phyloP scores from a whole-genome alignment of 352 stramenopile genomes.

The Globisporangium emineosum region DNA sequence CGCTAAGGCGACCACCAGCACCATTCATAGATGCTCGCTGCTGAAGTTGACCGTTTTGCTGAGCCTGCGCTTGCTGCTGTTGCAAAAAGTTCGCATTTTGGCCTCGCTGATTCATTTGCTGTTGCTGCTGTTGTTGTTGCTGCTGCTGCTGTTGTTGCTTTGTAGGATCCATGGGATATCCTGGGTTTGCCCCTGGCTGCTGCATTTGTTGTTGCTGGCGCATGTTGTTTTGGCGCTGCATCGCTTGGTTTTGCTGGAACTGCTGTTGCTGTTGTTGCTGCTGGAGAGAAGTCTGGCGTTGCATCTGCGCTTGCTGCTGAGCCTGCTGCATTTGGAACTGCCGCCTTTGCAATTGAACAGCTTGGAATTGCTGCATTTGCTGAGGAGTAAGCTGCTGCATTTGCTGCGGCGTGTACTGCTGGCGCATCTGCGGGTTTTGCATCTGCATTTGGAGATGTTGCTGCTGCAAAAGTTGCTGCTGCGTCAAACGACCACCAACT shows the following conservation, averaged over 20 bases:
- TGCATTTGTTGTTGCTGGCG: constrained; percentile 57
- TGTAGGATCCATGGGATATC: constrained; percentile 16
- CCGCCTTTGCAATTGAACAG: constrained; percentile 34
- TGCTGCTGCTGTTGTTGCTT: constrained; percentile 26
- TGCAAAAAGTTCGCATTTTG: constrained; percentile 24
- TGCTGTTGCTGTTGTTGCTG: constrained; percentile 60
- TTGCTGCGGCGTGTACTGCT: constrained; percentile 79
- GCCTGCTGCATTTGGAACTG: constrained; percentile 50
- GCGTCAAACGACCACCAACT: constrained; percentile 65
- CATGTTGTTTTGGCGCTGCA: constrained; percentile 53
- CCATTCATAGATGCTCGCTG: constrained; percentile 37
- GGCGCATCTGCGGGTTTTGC: constrained; percentile 80
- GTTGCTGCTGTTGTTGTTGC: constrained; percentile 57
- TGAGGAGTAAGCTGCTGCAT: constrained; percentile 62
- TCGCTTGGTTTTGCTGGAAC: constrained; percentile 38
- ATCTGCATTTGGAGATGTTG: constrained; percentile 72
- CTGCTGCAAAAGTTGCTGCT: constrained; percentile 77
- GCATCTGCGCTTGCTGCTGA: constrained; percentile 66
- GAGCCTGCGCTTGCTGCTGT: constrained; percentile 42
- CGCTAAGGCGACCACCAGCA: constrained; percentile 37
- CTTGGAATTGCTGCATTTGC: constrained; percentile 27
- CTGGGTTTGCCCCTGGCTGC: constrained; percentile 22
- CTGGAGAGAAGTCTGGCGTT: constrained; percentile 65
- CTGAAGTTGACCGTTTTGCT: constrained; percentile 39
- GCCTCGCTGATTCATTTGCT: constrained; percentile 31